Evolutionary conservation across 495 filamentous ascomycete species (phyloP).

Genomic region (Physcia stellaris): DNA sequence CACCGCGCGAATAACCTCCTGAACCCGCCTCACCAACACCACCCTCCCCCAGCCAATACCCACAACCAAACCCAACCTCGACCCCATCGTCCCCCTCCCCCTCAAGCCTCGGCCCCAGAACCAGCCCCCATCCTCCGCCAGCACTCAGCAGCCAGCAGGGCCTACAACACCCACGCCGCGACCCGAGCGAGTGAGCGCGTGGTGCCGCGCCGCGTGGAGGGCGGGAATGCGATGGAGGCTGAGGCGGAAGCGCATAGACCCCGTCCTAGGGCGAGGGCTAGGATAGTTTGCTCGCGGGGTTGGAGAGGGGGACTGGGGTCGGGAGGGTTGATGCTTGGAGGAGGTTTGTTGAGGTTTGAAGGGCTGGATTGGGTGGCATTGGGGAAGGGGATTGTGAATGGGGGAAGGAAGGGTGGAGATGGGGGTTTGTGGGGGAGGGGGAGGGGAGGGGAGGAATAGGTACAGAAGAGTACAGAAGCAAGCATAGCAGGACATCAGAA

Average conservation of each 20-base stretch:
- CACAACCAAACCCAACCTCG: background rate
- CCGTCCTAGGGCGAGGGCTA: background rate
- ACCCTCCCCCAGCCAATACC: no score
- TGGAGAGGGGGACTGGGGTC: conserved; percentile 2
- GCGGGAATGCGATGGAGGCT: background rate
- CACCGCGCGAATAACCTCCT: no score
- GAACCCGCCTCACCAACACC: no score
- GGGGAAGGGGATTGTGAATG: background rate
- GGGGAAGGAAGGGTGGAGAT: background rate
- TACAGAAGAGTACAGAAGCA: conserved; percentile 16
- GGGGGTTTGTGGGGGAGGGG: conserved; percentile 1
- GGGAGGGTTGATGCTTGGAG: conserved; percentile 16
- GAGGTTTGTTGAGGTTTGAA: conserved; percentile 12
- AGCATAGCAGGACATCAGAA: background rate
- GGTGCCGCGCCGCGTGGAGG: background rate
- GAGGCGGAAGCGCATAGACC: background rate
- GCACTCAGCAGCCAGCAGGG: background rate
- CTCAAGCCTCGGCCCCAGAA: background rate
- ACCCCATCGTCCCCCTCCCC: background rate
- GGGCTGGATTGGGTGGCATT: conserved; percentile 1
- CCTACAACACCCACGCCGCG: conserved; percentile 3
- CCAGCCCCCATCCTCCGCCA: background rate
- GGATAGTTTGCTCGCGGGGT: conserved; percentile 12
- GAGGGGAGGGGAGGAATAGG: conserved; percentile 9
- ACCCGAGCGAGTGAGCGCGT: background rate